Conservation (phyloP, 2,329 filamentous ascomycete species). For the Colletotrichum sp. region DNA sequence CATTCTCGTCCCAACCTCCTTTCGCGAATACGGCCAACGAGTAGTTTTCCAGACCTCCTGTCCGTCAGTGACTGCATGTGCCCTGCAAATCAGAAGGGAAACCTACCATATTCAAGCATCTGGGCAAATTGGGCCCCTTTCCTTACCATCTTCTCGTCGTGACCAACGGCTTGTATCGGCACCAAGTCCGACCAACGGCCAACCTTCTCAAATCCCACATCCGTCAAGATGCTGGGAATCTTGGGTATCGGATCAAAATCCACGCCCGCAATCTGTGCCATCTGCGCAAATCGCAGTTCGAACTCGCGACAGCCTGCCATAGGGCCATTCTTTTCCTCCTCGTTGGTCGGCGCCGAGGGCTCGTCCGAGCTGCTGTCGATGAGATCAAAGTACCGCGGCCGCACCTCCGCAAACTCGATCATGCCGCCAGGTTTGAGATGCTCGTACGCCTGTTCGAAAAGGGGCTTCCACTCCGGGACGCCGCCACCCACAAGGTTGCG, state of each 20-base stretch:
- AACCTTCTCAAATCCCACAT: constrained; percentile 44
- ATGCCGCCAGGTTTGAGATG: constrained; percentile 49
- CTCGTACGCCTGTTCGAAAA: constrained; percentile 39
- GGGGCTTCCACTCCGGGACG: constrained; percentile 42
- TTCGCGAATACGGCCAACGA: constrained; percentile 35
- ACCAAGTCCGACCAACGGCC: constrained; percentile 46
- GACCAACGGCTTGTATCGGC: constrained; percentile 43
- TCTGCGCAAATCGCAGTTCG: constrained; percentile 32
- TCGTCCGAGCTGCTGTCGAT: constrained; percentile 36
- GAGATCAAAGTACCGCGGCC: constrained; percentile 44
- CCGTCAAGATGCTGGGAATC: constrained; percentile 36
- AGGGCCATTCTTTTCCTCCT: constrained; percentile 20
- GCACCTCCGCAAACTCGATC: constrained; percentile 49
- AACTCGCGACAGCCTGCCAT: constrained; percentile 35
- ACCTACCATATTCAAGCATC: constrained; percentile 42
- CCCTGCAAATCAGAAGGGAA: background rate
- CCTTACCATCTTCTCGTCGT: constrained; percentile 40
- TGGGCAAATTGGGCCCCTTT: constrained; percentile 41
- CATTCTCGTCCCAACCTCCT: constrained; percentile 35
- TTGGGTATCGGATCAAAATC: constrained; percentile 45
- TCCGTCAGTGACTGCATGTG: constrained; percentile 4
- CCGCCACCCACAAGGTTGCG: constrained; percentile 50
- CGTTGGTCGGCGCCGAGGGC: constrained; percentile 21
- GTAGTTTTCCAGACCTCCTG: constrained; percentile 30
- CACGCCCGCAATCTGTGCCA: constrained; percentile 33